These are phyloP conservation scores for Stropharia rugosoannulata DNA, from an alignment of 768 basidiomycete genomes.

Conservation along the genomic window DNA sequence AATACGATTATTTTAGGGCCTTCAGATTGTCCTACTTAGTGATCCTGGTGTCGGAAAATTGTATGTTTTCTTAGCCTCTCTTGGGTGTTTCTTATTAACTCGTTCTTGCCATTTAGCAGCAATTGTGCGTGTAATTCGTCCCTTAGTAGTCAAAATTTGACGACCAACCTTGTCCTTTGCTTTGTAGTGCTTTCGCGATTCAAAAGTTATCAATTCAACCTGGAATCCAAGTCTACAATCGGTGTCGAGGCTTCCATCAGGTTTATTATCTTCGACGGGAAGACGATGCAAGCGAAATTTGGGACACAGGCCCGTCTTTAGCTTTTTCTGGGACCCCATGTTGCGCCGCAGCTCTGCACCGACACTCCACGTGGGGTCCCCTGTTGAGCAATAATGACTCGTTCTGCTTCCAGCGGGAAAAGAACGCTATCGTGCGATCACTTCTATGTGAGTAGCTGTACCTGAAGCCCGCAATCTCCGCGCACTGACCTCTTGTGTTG, in stretches of 20 bases:
- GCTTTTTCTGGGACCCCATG: conserved; percentile 5
- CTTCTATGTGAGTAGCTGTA: conserved; percentile 71
- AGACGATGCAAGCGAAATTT: conserved; percentile 97
- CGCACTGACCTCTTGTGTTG: conserved; percentile 2
- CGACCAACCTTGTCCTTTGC: conserved; percentile 3
- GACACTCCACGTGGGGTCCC: neutral
- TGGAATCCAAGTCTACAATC: conserved; percentile 98
- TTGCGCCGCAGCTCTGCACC: conserved; percentile 3
- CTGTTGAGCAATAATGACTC: conserved; percentile 5
- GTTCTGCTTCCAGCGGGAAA: conserved; percentile 76
- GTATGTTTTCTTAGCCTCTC: conserved; percentile 53
- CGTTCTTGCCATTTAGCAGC: conserved; percentile 36
- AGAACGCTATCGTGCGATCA: conserved; percentile 97
- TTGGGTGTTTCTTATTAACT: conserved; percentile 7
- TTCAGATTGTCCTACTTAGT: conserved; percentile 95
- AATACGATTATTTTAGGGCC: conserved; percentile 98
- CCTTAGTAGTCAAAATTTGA: neutral
- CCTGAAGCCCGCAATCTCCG: neutral
- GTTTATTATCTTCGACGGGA: conserved; percentile 91
- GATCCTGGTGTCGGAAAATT: conserved; percentile 99
- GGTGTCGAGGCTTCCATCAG: conserved; percentile 98
- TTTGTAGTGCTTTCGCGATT: conserved; percentile 94
- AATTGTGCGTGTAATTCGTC: conserved; percentile 51
- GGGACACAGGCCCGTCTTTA: conserved; percentile 86
- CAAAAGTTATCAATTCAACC: conserved; percentile 99